A percentile compares a stretch with the other conserved stretches of the same genome.
Conservation (phyloP, 371 early-diverging fungal genomes). For the Amoeboaphelidium protococcarum region DNA sequence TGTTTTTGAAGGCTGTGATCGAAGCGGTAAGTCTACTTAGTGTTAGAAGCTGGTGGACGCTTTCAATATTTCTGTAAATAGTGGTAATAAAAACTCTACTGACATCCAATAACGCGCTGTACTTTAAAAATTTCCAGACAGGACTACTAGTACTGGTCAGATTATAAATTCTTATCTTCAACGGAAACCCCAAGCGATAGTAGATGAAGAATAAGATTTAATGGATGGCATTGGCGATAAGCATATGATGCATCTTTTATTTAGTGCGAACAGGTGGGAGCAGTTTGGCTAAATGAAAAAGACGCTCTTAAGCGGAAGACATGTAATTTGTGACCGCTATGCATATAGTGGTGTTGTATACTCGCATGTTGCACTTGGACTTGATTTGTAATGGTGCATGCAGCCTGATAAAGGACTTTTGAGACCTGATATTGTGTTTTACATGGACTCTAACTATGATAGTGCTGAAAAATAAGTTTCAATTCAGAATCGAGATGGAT, state of each 20-base stretch:
- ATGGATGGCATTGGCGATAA: constrained; percentile 81
- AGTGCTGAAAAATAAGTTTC: constrained; percentile 63
- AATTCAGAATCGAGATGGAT: constrained; percentile 52
- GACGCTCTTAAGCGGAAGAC: constrained; percentile 15
- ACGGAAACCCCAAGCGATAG: constrained; percentile 39
- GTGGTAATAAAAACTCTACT: constrained; percentile 43
- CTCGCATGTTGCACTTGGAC: constrained; percentile 28
- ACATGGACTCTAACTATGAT: constrained; percentile 55
- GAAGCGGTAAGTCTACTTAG: constrained; percentile 87
- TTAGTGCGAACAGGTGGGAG: constrained; percentile 87
- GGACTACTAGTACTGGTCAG: constrained; percentile 69
- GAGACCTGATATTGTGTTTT: constrained; percentile 65
- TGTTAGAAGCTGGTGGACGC: constrained; percentile 28
- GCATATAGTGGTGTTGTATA: constrained; percentile 90
- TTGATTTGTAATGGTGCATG: constrained; percentile 70
- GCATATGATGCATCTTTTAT: constrained; percentile 74
- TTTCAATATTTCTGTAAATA: constrained; percentile 18
- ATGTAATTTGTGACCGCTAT: constrained; percentile 86
- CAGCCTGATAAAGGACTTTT: constrained; percentile 60
- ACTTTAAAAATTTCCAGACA: constrained; percentile 24
- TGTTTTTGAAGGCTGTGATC: constrained; percentile 90
- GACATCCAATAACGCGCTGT: constrained; percentile 12
- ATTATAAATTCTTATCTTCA: constrained; percentile 70
- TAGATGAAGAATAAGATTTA: constrained; percentile 87
- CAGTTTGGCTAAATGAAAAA: constrained; percentile 56